Evolutionary conservation across 306 rosid genomes (phyloP).

Genomic region (Calophaca sinica): DNA sequence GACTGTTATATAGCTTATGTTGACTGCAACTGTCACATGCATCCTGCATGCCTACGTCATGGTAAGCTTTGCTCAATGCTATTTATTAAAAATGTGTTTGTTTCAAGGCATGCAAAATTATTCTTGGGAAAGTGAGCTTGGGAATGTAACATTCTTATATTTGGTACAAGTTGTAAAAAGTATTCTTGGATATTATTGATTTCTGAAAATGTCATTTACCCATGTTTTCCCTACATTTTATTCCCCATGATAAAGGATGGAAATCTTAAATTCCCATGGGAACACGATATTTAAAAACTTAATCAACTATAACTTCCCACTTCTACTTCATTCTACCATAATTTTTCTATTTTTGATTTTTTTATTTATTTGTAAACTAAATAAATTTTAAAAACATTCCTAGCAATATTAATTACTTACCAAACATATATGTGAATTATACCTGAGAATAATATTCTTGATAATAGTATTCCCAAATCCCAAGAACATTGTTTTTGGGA

Average conservation of each 20-base stretch:
- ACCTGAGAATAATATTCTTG: background rate
- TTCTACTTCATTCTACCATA: background rate
- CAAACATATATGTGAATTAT: constrained; percentile 1
- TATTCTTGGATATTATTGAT: background rate
- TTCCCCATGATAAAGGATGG: background rate
- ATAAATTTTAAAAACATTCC: background rate
- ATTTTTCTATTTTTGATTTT: background rate
- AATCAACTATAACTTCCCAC: constrained; percentile 12
- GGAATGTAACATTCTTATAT: background rate
- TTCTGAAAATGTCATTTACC: background rate
- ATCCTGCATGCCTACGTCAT: constrained; percentile 90
- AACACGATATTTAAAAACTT: background rate
- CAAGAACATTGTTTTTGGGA: background rate
- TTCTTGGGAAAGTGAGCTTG: constrained; percentile 5
- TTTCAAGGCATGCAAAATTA: background rate
- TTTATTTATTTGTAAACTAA: background rate
- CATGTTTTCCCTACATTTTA: background rate
- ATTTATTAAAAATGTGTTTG: background rate
- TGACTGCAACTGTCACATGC: constrained; percentile 77
- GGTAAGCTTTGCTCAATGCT: constrained; percentile 60
- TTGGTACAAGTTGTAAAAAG: background rate
- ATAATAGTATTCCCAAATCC: background rate
- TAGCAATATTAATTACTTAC: background rate
- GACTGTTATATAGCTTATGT: constrained; percentile 84
- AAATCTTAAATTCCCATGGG: background rate